Evolutionary conservation across 1,284 basidiomycete genomes (phyloP).

Genomic region (Ganoderma lucidum): DNA sequence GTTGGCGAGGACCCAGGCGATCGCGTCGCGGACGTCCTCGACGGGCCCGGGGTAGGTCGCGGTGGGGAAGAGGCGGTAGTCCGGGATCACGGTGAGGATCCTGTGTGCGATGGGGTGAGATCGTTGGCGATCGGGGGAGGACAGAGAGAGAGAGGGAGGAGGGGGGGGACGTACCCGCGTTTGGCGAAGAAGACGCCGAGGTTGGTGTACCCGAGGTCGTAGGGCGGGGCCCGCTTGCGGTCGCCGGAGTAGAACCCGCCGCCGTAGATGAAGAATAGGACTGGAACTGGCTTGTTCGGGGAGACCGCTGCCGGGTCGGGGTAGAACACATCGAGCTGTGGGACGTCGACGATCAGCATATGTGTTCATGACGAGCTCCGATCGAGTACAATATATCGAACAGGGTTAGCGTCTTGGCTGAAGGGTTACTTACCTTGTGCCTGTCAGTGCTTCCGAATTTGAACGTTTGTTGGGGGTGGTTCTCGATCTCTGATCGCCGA

Average conservation of each 20-base stretch:
- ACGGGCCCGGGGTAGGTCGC: slow-evolving; percentile 58
- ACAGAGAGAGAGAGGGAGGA: too few species aligned
- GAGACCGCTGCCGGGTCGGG: slow-evolving; percentile 44
- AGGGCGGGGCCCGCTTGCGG: slow-evolving; percentile 53
- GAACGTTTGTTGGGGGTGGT: slow-evolving; percentile 58
- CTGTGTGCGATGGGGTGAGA: slow-evolving; percentile 19
- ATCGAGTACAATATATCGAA: too few species aligned
- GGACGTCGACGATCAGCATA: neutral
- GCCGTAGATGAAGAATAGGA: slow-evolving; percentile 72
- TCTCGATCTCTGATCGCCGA: slow-evolving; percentile 49
- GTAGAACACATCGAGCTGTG: slow-evolving; percentile 65
- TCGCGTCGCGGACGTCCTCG: slow-evolving; percentile 64
- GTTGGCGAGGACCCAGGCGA: slow-evolving; percentile 59
- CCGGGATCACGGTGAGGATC: slow-evolving; percentile 65
- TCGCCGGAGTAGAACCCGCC: slow-evolving; percentile 64
- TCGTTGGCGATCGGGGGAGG: too few species aligned
- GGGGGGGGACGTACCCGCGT: slow-evolving; percentile 45
- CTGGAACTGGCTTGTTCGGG: slow-evolving; percentile 47
- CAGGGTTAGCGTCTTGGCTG: too few species aligned
- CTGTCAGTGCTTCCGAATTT: slow-evolving; percentile 59
- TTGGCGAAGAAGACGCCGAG: slow-evolving; percentile 66
- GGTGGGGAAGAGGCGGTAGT: slow-evolving; percentile 67
- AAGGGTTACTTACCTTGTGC: slow-evolving; percentile 49
- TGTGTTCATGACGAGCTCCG: too few species aligned
- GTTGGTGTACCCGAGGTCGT: slow-evolving; percentile 59